Base-by-base conservation (phyloP, 208 protist species). In the Pavlovales sp. region DNA sequence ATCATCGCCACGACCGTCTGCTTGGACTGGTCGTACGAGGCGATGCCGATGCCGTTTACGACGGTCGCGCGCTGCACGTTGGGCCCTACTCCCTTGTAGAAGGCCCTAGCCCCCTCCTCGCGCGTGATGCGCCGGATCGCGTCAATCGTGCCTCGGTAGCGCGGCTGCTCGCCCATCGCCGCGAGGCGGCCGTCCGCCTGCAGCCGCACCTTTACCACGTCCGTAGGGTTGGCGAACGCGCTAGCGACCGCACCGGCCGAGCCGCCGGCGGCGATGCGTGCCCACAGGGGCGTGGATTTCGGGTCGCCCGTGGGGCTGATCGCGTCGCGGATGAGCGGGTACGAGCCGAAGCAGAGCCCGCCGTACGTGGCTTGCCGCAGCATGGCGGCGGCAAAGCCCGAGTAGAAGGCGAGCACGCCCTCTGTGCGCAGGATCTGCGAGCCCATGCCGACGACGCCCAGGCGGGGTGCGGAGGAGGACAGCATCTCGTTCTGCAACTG, bases 141-240 rank as follows among this genome's bases (percentile, higher is more conserved):
- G 26, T 86, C 41, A 0, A 32, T 57, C 11, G 82, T 86, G 34
- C 57, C 34, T 20, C 10, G 14, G 66, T 86, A 86, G 26, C 82
- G 82, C 82, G 82, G 47, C 42, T 46, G 0, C 4, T 14, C 37
- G 1, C 82, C 82, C 36, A 20, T 8, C 0, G 38, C 41, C 34
- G 38, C 11, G 8, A 86, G 82, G 7, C 82, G 82, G 40, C 82
- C 82, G 38, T 86, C 82, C 36, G 82, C 82, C 38, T 86, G 82
- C 30, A 86, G 37, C 57, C 82, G 82, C 42, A 86, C 82, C 47
- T 86, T 86, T 34, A 76, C 82, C 40, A 86, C 82, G 57, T 86
- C 82, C 0, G 82, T 86, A 22, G 82, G 82, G 38, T 86, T 86
- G 5, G 82, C 82, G 32, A 86, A n/a, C 22, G 82, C 82, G 41